These are phyloP conservation scores for Waitea zeae DNA, from an alignment of 1,284 basidiomycete genomes.

Conservation along the genomic window DNA sequence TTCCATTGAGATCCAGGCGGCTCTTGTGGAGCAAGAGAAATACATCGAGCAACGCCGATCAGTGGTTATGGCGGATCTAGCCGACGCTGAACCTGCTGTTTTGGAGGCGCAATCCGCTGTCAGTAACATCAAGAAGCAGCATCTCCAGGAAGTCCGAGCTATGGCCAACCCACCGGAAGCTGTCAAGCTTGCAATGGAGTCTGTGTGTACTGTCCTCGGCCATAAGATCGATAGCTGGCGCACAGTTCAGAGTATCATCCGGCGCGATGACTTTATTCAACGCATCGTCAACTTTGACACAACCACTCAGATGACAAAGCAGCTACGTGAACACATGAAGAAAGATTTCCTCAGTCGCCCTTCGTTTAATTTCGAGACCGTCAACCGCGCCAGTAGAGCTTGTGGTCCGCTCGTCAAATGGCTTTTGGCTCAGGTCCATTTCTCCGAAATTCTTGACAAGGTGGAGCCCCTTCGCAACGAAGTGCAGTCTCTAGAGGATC, in stretches of 20 bases:
- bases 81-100: slow-evolving; percentile 96
- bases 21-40: slow-evolving; percentile 81
- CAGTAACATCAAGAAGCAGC: slow-evolving; percentile 93
- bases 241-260: slow-evolving; percentile 90
- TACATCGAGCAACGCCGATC: slow-evolving; percentile 78
- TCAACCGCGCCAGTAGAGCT: slow-evolving; percentile 91
- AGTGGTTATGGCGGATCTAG: slow-evolving; percentile 89
- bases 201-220: slow-evolving; percentile 94
- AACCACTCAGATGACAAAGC: slow-evolving; percentile 75
- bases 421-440: slow-evolving; percentile 94
- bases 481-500: slow-evolving; percentile 82
- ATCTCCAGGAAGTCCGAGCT: slow-evolving; percentile 92
- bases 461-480: slow-evolving; percentile 95
- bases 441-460: slow-evolving; percentile 95
- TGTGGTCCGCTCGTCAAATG: slow-evolving; percentile 98
- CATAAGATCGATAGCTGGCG: slow-evolving; percentile 97
- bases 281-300: slow-evolving; percentile 98
- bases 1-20: slow-evolving; percentile 91
- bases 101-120: slow-evolving; percentile 90
- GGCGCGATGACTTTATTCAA: slow-evolving; percentile 94
- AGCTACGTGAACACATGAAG: slow-evolving; percentile 85
- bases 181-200: slow-evolving; percentile 98
- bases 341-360: slow-evolving; percentile 85
- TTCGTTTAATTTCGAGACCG: slow-evolving; percentile 89
- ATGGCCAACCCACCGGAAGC: slow-evolving; percentile 99